Evolutionary conservation across 2,329 filamentous ascomycete species (phyloP), one percentile per base, ranked within the genome.

Genomic region (Pyrenophora teres): DNA sequence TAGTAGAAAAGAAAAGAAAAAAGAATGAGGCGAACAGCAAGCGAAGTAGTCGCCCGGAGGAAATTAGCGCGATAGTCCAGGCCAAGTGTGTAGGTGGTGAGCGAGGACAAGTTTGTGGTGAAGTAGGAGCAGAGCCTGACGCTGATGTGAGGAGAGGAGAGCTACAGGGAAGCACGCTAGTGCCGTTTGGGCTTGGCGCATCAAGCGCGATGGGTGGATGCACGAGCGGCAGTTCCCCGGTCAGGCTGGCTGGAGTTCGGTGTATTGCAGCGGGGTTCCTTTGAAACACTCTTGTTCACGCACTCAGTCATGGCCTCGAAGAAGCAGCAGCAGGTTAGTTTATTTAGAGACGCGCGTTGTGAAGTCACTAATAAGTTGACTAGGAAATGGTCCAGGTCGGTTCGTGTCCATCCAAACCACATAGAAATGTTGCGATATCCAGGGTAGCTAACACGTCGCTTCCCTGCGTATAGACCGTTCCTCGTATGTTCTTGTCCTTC

Each of bases 351-450:
- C n/a, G 39, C 18, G 38, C 35, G 40, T 23, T 23, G 10, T 42
- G n/a, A 31, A 16, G 54, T 41, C 56, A 57, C 69, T 71, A 54
- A 72, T 56, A 49, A 52, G 3, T 16, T 12, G 8, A 10, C 6
- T 80, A 97, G 91, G 94, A 99, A 83, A 99, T 99, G 94, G 90
- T 97, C 66, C 93, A 99, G 88, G 92, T 99, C 81, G 93, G 94
- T 97, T 87, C 83, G 87, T 88, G 63, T 57, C 60, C 54, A 54
- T 57, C 54, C 45, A 54, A 45, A 52, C 46, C 62, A 55, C 59
- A 56, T 33, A 60, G 59, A 54, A 57, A 60, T 15, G 56, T 66
- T 64, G 64, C 58, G 41, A 52, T 62, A 63, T 57, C 44, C 43
- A 54, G 58, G 59, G 58, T 57, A 70, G 73, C 75, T 78, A 74